Percentiles rank a stretch among this genome's conserved stretches.
Evolutionary conservation across 768 basidiomycete species (phyloP).

Genomic region (Tylopilus intermedius): DNA sequence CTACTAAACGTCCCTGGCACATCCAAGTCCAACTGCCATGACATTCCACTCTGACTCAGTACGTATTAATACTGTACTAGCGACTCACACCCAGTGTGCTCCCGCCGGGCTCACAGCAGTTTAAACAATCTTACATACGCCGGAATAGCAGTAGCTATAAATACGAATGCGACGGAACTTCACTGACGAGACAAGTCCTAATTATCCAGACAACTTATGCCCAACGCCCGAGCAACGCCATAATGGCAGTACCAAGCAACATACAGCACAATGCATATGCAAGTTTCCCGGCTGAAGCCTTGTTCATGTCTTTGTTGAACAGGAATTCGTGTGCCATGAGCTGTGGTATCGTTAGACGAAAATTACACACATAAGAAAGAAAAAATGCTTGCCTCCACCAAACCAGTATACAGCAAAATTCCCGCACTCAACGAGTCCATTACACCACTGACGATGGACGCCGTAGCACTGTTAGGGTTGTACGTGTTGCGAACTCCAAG

Average conservation of each 20-base stretch:
- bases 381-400: constrained; percentile 59
- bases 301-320: constrained; percentile 82
- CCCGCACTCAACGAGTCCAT: constrained; percentile 85
- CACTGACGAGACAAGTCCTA: neutral
- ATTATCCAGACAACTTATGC: constrained; percentile 42
- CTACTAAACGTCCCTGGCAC: too few relatives aligned
- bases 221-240: constrained; percentile 90
- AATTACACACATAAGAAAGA: neutral
- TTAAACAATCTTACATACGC: too few relatives aligned
- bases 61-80: too few relatives aligned
- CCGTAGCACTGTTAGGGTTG: constrained; percentile 72
- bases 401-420: constrained; percentile 81
- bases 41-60: too few relatives aligned
- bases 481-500: constrained; percentile 73
- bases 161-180: too few relatives aligned
- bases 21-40: too few relatives aligned
- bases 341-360: constrained; percentile 31
- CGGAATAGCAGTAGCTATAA: too few relatives aligned
- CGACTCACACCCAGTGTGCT: too few relatives aligned
- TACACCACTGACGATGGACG: constrained; percentile 77
- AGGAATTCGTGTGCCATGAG: constrained; percentile 93
- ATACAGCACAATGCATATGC: constrained; percentile 72
- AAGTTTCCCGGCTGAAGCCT: constrained; percentile 59
- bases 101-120: too few relatives aligned
- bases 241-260: constrained; percentile 78